Percentiles rank a stretch among this genome's conserved stretches.
These are phyloP conservation scores for Phytophthora hibernalis DNA, from an alignment of 352 stramenopile genomes.

Conservation along the genomic window DNA sequence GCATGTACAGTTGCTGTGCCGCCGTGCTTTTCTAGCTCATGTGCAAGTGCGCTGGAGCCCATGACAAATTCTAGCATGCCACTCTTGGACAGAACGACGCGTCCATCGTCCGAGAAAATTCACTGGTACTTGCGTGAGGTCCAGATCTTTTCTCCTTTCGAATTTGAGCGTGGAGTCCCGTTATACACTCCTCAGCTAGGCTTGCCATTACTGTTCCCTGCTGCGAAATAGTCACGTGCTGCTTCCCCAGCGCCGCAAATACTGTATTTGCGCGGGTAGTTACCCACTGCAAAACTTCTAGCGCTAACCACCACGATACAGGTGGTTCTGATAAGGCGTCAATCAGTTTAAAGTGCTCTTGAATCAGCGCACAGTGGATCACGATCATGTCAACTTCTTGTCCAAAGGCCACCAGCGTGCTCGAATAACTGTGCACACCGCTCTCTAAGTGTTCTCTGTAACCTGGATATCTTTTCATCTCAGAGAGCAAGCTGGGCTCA, in stretches of 20 bases:
- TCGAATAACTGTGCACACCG: not conserved
- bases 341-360: conserved; percentile 48
- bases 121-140: not conserved
- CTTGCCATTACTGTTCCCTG: conserved; percentile 32
- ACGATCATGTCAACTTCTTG: conserved; percentile 53
- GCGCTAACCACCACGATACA: conserved; percentile 53
- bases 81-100: conserved; percentile 28
- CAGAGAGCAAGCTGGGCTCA: conserved; percentile 23
- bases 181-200: conserved; percentile 34
- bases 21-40: conserved; percentile 35
- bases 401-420: conserved; percentile 31
- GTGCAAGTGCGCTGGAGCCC: conserved; percentile 49
- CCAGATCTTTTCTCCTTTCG: not conserved
- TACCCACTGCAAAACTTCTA: conserved; percentile 57
- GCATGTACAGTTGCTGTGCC: conserved; percentile 28
- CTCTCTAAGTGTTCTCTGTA: conserved; percentile 12
- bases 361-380: conserved; percentile 46
- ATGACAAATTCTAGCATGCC: conserved; percentile 50
- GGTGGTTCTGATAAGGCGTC: conserved; percentile 10
- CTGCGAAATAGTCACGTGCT: conserved; percentile 28
- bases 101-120: conserved; percentile 27
- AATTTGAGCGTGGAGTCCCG: conserved; percentile 41
- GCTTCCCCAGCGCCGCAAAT: conserved; percentile 38
- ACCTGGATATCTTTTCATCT: conserved; percentile 32
- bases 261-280: conserved; percentile 37